Evolutionary conservation across 148 eudicot species (phyloP).

Genomic region (Rhododendron simsii): DNA sequence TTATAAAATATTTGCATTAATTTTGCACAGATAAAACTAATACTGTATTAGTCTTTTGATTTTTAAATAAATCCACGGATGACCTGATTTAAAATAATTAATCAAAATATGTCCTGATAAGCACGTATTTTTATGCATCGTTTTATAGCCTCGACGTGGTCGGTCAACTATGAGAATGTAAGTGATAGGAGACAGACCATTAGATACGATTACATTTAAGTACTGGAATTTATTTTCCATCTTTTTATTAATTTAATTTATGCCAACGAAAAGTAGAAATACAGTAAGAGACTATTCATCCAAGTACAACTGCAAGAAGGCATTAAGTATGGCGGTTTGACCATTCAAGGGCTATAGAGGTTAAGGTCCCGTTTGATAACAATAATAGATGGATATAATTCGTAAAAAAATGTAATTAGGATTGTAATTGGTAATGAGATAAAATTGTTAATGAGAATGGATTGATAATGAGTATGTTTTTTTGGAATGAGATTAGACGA

Average conservation of each 20-base stretch:
- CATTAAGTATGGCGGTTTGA: background rate
- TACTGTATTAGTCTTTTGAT: background rate
- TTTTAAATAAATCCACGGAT: background rate
- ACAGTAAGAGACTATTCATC: background rate
- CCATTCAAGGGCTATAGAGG: background rate
- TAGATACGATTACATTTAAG: slow-evolving; percentile 1
- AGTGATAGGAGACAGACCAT: background rate
- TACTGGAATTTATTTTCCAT: background rate
- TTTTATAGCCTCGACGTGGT: background rate
- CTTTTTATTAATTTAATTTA: background rate
- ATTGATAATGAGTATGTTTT: too few relatives aligned
- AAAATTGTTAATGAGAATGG: too few relatives aligned
- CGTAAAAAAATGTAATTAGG: too few relatives aligned
- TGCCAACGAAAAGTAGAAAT: background rate
- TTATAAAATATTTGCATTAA: background rate
- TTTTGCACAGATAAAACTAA: background rate
- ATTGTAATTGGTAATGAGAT: too few relatives aligned
- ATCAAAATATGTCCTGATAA: background rate
- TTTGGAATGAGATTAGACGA: too few relatives aligned
- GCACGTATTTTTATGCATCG: background rate
- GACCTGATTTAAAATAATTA: background rate
- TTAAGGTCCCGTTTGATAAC: too few relatives aligned
- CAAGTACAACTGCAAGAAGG: background rate
- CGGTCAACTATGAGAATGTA: slow-evolving; percentile 1
- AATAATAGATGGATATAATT: too few relatives aligned